These are phyloP conservation scores for Wallacemonas sp. DNA, from an alignment of 208 protist species.

Conservation along the genomic window DNA sequence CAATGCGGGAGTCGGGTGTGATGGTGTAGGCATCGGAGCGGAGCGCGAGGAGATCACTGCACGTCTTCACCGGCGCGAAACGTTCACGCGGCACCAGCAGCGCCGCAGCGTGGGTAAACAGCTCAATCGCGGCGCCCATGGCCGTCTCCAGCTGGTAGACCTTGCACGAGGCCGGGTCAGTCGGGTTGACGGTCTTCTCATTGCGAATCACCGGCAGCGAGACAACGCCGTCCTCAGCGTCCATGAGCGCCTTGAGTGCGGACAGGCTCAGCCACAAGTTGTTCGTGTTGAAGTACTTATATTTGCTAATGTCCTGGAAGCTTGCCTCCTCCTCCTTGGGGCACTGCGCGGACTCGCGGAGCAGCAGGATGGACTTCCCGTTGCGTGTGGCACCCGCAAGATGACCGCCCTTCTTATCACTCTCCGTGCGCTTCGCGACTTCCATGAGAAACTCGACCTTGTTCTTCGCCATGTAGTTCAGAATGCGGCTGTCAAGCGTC, in stretches of 20 bases:
- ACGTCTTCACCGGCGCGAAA: conserved; percentile 99
- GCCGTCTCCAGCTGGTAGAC: conserved; percentile 89
- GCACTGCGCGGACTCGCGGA: conserved; percentile 91
- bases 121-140: conserved; percentile 96
- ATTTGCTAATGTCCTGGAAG: conserved; percentile 97
- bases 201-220: conserved; percentile 86
- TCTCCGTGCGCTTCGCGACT: conserved; percentile 86
- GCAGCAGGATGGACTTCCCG: conserved; percentile 47
- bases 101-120: conserved; percentile 78
- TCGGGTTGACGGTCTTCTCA: conserved; percentile 82
- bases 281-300: conserved; percentile 99
- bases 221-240: conserved; percentile 53
- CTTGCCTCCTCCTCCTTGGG: conserved; percentile 87
- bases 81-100: conserved; percentile 95
- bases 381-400: conserved; percentile 38
- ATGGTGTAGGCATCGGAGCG: conserved; percentile 95
- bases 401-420: conserved; percentile 94
- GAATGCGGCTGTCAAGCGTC: conserved; percentile 80
- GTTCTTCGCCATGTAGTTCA: conserved; percentile 83
- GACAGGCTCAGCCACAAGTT: conserved; percentile 98
- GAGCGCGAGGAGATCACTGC: conserved; percentile 96
- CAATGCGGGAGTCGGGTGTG: conserved; percentile 58
- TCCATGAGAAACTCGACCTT: conserved; percentile 92
- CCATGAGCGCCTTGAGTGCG: conserved; percentile 79
- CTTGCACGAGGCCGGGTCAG: conserved; percentile 55